A percentile compares a stretch with the other conserved stretches of the same genome.
phyloP scores from a whole-genome alignment of 805 yeast genomes.

The Saturnispora galanensis region DNA sequence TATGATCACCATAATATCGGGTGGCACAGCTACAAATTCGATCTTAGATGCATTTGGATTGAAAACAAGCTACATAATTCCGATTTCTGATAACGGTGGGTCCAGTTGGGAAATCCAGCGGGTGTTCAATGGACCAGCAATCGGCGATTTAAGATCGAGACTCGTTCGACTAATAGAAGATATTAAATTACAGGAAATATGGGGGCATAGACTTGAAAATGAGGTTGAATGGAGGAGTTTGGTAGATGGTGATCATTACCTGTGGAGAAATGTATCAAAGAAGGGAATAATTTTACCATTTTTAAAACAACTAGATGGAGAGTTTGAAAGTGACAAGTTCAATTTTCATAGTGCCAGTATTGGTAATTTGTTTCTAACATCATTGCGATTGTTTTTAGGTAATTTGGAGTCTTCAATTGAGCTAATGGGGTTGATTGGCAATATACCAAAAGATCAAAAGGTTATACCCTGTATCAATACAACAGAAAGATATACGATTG shows the following conservation, averaged over 20 bases:
- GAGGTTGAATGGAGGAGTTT: slow-evolving; percentile 59
- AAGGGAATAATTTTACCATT: slow-evolving; percentile 71
- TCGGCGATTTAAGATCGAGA: slow-evolving; percentile 83
- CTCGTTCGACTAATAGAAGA: slow-evolving; percentile 63
- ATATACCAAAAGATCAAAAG: slow-evolving; percentile 40
- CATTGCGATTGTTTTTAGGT: slow-evolving; percentile 73
- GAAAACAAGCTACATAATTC: slow-evolving; percentile 54
- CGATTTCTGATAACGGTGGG: slow-evolving; percentile 90
- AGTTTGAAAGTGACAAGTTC: slow-evolving; percentile 58
- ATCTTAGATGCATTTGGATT: slow-evolving; percentile 45
- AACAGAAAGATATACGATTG: slow-evolving; percentile 76
- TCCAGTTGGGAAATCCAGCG: slow-evolving; percentile 83
- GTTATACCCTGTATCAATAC: slow-evolving; percentile 80
- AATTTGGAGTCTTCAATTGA: slow-evolving; percentile 80
- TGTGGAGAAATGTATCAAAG: slow-evolving; percentile 55
- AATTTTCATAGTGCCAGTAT: slow-evolving; percentile 69
- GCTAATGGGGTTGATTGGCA: slow-evolving; percentile 45
- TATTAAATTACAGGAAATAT: slow-evolving; percentile 15
- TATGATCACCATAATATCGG: slow-evolving; percentile 38
- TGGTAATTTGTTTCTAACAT: slow-evolving; percentile 78
- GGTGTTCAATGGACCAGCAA: slow-evolving; percentile 89
- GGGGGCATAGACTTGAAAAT: not conserved
- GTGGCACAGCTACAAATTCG: slow-evolving; percentile 84
- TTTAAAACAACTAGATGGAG: slow-evolving; percentile 69
- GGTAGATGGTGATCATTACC: slow-evolving; percentile 65